Conservation (phyloP, 163 green algal genomes). For the Chlorella variabilis region DNA sequence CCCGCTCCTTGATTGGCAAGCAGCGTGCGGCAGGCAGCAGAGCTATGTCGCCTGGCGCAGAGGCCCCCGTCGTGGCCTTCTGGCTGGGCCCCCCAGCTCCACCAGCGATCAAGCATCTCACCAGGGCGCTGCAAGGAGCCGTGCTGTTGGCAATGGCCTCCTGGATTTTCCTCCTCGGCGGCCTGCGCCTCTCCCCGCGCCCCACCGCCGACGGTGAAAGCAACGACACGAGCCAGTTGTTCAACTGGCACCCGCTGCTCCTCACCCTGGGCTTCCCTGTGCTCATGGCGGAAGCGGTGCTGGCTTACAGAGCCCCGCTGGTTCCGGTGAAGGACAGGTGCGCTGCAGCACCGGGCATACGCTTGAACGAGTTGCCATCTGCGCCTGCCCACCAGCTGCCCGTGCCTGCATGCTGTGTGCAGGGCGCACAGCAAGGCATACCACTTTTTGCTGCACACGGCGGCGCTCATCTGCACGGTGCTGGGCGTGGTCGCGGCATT, state of each 20-base stretch:
- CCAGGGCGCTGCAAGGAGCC: slow-evolving; percentile 6
- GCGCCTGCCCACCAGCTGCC: no score
- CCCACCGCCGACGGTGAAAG: background rate
- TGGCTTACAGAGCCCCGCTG: slow-evolving; percentile 68
- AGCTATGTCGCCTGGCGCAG: no score
- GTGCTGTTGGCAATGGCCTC: slow-evolving; percentile 3
- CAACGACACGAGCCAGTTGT: slow-evolving; percentile 67
- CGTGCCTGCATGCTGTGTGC: no score
- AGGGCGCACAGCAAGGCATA: slow-evolving; percentile 65
- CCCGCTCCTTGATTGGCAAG: no score
- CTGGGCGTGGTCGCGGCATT: slow-evolving; percentile 67
- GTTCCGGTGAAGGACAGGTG: slow-evolving; percentile 48
- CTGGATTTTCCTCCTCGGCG: slow-evolving; percentile 59
- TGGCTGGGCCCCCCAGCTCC: slow-evolving; percentile 30
- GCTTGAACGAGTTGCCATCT: background rate
- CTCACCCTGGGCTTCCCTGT: slow-evolving; percentile 61
- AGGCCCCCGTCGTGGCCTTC: no score
- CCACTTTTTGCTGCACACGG: slow-evolving; percentile 62
- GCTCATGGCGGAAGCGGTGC: slow-evolving; percentile 77
- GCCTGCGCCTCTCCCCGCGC: slow-evolving; percentile 38
- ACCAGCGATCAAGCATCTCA: background rate
- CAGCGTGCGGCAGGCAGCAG: no score
- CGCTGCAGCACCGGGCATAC: background rate
- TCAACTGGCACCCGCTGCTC: slow-evolving; percentile 83
- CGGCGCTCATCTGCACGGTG: slow-evolving; percentile 41